Base-by-base conservation (phyloP, 306 rosid species). In the Abrus precatorius region DNA sequence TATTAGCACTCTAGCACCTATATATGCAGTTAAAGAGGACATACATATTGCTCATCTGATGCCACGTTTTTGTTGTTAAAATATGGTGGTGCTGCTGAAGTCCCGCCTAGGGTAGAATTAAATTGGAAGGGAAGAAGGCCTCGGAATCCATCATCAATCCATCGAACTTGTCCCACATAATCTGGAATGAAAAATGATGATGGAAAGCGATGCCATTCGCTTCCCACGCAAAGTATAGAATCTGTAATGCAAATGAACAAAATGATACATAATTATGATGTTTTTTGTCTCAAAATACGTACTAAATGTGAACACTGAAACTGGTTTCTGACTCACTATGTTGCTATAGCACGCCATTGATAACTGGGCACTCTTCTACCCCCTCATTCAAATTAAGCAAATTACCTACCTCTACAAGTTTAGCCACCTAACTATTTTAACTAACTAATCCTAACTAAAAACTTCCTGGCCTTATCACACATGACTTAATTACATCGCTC, bases 181-280 rank as follows among this genome's bases (percentile, higher is more conserved):
- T 88, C 87, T 12, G 99, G 99, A 83, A 93, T 36, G 3, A 96
- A 89, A 87, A 96, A 96, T 6, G 98, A 96, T 11, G 99, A 96
- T 14, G 99, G 99, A 74, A 76, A 96, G 6, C 98, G 94, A 69
- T 96, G 97, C 98, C 99, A 96, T 84, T 93, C 99, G 59, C 97
- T 90, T 81, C 99, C 99, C 61, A 96, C 93, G 57, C 99, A 96
- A 9, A 96, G 85, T 33, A 91, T 87, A 85, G 99, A 82, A 79
- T 86, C 99, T 93, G 90, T 76, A 84, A 85, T 29, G n/a, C 30
- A 55, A 48, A 47, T 45, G 11, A 61, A 8, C 44, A 47, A 41
- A 71, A 55, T 53, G 27, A 32, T 29, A 62, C 73, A 41, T 10
- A 1, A 43, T 32, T 76, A 5, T 3, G n/a, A 60, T 53, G 56